Percentiles rank a stretch among this genome's conserved stretches.
Evolutionary conservation across 176 grass and related monocot genomes (phyloP).

Genomic region (bread wheat (Triticum aestivum)): IWGSC_CS_RefSeq_v2.1 NC_057807.1:679404452-679404951

Average conservation of each 20-base stretch:
- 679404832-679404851: constrained; percentile 96
- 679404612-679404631: constrained; percentile 87
- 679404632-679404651: constrained; percentile 56
- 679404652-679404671: constrained; percentile 67
- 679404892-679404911: constrained; percentile 56
- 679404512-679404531: constrained; percentile 75
- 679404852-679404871: constrained; percentile 93
- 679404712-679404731: constrained; percentile 92
- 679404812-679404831: constrained; percentile 39
- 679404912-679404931: constrained; percentile 76
- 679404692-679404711: constrained; percentile 78
- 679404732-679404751: constrained; percentile 95
- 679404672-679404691: constrained; percentile 74
- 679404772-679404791: neutral
- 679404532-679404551: constrained; percentile 26
- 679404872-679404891: constrained; percentile 74
- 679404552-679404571: neutral
- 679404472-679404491: constrained; percentile 68
- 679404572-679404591: neutral
- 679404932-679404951: constrained; percentile 87
- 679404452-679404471: constrained; percentile 76
- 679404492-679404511: constrained; percentile 63
- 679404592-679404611: neutral
- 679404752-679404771: neutral
- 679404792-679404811: constrained; percentile 5